Base-by-base conservation (phyloP, 352 stramenopile genomes). In the Pythium folliculosum region DNA sequence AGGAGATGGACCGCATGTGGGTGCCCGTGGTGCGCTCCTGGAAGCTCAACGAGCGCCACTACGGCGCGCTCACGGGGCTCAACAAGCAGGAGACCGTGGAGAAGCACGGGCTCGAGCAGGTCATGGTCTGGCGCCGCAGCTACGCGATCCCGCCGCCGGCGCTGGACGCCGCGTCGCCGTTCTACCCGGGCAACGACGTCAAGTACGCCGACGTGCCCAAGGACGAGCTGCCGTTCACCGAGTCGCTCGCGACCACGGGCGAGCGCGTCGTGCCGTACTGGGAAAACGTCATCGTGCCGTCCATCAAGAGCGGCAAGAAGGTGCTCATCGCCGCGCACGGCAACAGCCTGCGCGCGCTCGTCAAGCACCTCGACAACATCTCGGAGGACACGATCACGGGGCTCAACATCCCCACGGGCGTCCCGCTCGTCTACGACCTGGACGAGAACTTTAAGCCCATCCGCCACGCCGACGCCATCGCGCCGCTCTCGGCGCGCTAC, bases 51-150 rank as follows among this genome's bases (percentile, higher is more conserved):
- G 98, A 99, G 81, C 87, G 97, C 67, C 96, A 99, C 82, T 99
- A 99, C 71, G 98, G 98, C 63, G 90, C 84, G n/a, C 84, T 99
- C 51, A 97, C 97, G 70, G 98, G 97, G 43, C 83, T 99, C 21
- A 96, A 99, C 86, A 99, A 99, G 86, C 90, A 99, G 78, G 89
- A 99, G 79, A 99, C 97, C 5, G 97, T 99, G 1, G 94, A 99
- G 67, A 98, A 99, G 83, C 94, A 99, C 83, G 97, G 97, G 53
- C 95, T 98, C 65, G 97, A 99, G 47, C 97, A 99, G 81, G 97
- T 99, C 55, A 97, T 97, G 80, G 83, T 99, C 71, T 99, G 97
- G 97, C 86, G 97, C 64, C 87, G 97, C 62, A 97, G 84, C 63
- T 99, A 99, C 82, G 97, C 98, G 62, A 97, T 98, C 60, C 97